Evolutionary conservation across 176 grass and related monocot genomes (phyloP).

Genomic region (Triticum dicoccoides): DNA sequence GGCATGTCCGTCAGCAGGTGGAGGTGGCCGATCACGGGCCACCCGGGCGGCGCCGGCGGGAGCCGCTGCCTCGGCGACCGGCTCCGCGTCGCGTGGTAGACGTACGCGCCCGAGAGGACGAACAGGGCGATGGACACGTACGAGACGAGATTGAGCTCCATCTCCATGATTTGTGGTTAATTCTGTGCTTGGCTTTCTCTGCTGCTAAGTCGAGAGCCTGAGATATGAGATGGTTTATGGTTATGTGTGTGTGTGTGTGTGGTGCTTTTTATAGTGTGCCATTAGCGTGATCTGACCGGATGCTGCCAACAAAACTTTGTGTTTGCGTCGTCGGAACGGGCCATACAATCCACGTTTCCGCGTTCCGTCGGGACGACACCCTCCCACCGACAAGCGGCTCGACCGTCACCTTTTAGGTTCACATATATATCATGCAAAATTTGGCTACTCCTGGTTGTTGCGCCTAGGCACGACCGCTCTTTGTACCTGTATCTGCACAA

Average conservation of each 20-base stretch:
- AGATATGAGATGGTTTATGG: background rate
- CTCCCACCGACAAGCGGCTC: too few relatives aligned
- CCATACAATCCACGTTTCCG: too few relatives aligned
- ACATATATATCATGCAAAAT: too few relatives aligned
- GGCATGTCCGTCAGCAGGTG: constrained; percentile 15
- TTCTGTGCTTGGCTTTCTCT: background rate
- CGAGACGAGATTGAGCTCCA: background rate
- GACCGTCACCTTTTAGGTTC: too few relatives aligned
- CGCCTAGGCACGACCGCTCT: too few relatives aligned
- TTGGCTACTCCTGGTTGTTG: too few relatives aligned
- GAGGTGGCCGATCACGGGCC: constrained; percentile 1
- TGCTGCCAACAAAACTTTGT: too few relatives aligned
- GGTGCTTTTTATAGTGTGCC: background rate
- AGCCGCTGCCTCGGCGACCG: background rate
- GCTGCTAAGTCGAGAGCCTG: background rate
- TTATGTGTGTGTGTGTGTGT: background rate
- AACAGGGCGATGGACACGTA: background rate
- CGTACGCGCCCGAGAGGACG: background rate
- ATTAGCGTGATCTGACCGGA: background rate
- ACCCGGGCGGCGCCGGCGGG: background rate
- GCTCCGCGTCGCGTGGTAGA: background rate
- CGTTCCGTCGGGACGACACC: too few relatives aligned
- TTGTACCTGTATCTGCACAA: too few relatives aligned
- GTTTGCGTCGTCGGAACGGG: too few relatives aligned
- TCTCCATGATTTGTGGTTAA: background rate